These are phyloP conservation scores for Tetracentron sinense DNA, from an alignment of 164 flowering plant species.

Conservation along the genomic window DNA sequence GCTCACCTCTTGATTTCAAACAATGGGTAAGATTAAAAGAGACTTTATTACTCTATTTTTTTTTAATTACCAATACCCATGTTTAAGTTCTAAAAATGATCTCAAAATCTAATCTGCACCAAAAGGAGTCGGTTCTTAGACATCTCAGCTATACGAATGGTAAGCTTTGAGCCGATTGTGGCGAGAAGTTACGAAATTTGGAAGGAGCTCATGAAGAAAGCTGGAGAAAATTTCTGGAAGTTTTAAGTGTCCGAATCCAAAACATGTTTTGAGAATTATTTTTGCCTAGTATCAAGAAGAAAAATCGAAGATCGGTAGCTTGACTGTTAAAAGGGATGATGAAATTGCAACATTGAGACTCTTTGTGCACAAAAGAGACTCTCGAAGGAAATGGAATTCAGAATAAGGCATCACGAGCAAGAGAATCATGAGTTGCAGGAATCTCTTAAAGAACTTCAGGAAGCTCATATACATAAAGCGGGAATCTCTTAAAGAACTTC, in stretches of 20 bases:
- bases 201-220: slow-evolving; percentile 60
- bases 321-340: slow-evolving; percentile 38
- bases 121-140: slow-evolving; percentile 37
- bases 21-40: no score
- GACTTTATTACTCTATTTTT: no score
- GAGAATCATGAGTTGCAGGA: slow-evolving; percentile 45
- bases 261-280: slow-evolving; percentile 33
- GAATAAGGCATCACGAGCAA: slow-evolving; percentile 37
- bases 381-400: slow-evolving; percentile 47
- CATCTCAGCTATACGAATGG: slow-evolving; percentile 34
- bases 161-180: slow-evolving; percentile 29
- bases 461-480: slow-evolving; percentile 48
- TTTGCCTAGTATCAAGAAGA: slow-evolving; percentile 41
- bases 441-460: slow-evolving; percentile 57
- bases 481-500: slow-evolving; percentile 27
- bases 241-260: slow-evolving; percentile 44
- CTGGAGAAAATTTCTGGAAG: slow-evolving; percentile 48
- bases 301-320: slow-evolving; percentile 29
- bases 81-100: no score
- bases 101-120: slow-evolving; percentile 29
- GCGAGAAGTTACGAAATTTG: slow-evolving; percentile 31
- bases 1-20: no score
- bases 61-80: no score
- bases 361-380: slow-evolving; percentile 39
- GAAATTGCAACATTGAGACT: slow-evolving; percentile 47